Evolutionary conservation across 1,139 yeast species (phyloP).

Genomic region (Hyphopichia fennica): DNA sequence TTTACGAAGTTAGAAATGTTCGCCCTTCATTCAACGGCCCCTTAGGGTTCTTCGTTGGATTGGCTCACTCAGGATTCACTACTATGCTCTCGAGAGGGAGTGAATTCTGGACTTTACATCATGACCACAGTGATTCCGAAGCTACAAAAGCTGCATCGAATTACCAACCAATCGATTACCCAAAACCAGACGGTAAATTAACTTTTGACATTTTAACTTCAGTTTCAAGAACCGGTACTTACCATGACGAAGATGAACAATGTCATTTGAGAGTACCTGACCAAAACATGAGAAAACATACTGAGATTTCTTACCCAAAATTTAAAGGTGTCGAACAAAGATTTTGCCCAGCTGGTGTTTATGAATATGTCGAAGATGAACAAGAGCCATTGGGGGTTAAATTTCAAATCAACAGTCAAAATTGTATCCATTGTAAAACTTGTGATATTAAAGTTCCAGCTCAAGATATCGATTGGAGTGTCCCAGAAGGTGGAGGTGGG

Average conservation of each 20-base stretch:
- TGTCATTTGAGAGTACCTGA: constrained; percentile 82
- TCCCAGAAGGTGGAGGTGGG: constrained; percentile 98
- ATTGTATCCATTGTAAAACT: constrained; percentile 96
- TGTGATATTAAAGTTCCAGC: constrained; percentile 96
- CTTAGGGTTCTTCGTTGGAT: constrained; percentile 75
- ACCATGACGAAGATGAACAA: constrained; percentile 91
- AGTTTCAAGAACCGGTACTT: constrained; percentile 93
- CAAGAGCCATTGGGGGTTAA: constrained; percentile 61
- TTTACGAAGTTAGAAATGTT: constrained; percentile 79
- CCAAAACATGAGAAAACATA: constrained; percentile 69
- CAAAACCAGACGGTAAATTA: constrained; percentile 89
- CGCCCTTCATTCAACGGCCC: constrained; percentile 84
- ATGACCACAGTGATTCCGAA: constrained; percentile 68
- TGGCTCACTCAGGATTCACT: constrained; percentile 81
- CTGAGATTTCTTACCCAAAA: constrained; percentile 66
- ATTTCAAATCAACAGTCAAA: constrained; percentile 92
- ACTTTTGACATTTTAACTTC: constrained; percentile 91
- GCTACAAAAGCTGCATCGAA: constrained; percentile 67
- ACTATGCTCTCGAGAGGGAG: constrained; percentile 74
- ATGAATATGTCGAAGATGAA: constrained; percentile 82
- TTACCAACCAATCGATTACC: constrained; percentile 74
- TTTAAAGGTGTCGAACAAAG: constrained; percentile 85
- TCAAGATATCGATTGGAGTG: constrained; percentile 92
- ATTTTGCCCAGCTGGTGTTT: constrained; percentile 98
- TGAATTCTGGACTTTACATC: constrained; percentile 85